Evolutionary conservation across 73 alveolate genomes (phyloP).

Genomic region (Paramecium sonneborni): DNA sequence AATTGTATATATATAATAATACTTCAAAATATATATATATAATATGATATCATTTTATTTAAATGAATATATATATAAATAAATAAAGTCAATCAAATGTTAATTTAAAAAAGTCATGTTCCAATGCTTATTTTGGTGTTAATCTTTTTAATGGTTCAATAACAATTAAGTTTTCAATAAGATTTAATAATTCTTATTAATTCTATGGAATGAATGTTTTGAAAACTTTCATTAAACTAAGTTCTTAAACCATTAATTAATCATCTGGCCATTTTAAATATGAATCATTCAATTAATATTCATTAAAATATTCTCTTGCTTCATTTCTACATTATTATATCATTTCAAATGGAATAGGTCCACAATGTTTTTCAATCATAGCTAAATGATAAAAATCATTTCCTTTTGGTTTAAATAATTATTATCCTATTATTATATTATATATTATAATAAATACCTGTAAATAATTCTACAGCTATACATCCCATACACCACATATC

Average conservation of each 20-base stretch:
- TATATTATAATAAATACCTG: conserved; percentile 81
- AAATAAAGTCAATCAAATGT: not conserved
- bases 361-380: conserved; percentile 92
- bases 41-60: too few species aligned
- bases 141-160: conserved; percentile 83
- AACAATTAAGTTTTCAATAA: conserved; percentile 68
- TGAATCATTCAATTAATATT: conserved; percentile 27
- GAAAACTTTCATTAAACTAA: conserved; percentile 45
- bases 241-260: conserved; percentile 3
- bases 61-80: too few species aligned
- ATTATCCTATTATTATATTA: not conserved
- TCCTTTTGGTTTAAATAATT: conserved; percentile 84
- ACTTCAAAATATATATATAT: not conserved
- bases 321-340: conserved; percentile 64
- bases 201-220: conserved; percentile 15
- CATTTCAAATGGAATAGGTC: conserved; percentile 94
- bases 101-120: conserved; percentile 77
- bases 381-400: conserved; percentile 93
- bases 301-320: conserved; percentile 33
- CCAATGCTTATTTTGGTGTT: conserved; percentile 75
- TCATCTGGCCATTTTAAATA: conserved; percentile 44
- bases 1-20: not conserved
- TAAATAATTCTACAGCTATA: conserved; percentile 84
- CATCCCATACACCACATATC: conserved; percentile 96
- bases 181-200: conserved; percentile 65